Base-by-base conservation (phyloP, 2,329 filamentous ascomycete genomes). In the Aspergillus sp. region DNA sequence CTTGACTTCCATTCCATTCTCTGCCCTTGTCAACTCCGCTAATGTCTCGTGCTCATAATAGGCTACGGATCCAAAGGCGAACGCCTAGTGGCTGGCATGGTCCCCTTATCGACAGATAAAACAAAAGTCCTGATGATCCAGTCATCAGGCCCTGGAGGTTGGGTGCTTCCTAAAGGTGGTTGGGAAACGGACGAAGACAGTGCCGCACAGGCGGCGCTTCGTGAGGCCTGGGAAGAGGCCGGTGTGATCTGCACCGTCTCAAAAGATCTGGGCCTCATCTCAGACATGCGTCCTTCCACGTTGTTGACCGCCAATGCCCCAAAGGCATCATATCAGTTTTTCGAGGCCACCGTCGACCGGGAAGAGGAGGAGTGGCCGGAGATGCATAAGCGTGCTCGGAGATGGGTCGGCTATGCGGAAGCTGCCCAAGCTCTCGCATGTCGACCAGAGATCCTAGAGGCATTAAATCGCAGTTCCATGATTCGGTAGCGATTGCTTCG, bases 221-320 rank as follows among this genome's bases (percentile, higher is more conserved):
- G 93, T 58, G 93, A 98, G 71, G 93, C 93, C 52, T 97, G 93
- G 93, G 93, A 97, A 74, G 93, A 97, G 74, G 93, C 90, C 38
- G 93, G 93, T 61, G 94, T 97, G 62, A 78, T 86, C 60, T 87
- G 91, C 69, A 85, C 81, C 50, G 84, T 96, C 68, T 84, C 86
- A 60, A 86, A 85, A 66, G 89, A 95, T 68, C 79, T 98, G 44
- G 90, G 90, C 54, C 80, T 85, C 55, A 95, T 98, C 59, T 75
- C 84, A 47, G 93, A 98, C 71, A 86, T 83, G 66, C 82, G 90
- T 49, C 80, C 73, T 43, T 65, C 73, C 22, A 66, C 71, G 19
- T 70, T 79, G 54, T 64, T 80, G 53, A 76, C 75, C 23, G 61
- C 70, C n/a, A 66, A 75, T 44, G 78, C 88, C 5, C 88, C 88